Evolutionary conservation across 176 grass and related monocot genomes (phyloP).

Genomic region (Dactylis glomerata): DNA sequence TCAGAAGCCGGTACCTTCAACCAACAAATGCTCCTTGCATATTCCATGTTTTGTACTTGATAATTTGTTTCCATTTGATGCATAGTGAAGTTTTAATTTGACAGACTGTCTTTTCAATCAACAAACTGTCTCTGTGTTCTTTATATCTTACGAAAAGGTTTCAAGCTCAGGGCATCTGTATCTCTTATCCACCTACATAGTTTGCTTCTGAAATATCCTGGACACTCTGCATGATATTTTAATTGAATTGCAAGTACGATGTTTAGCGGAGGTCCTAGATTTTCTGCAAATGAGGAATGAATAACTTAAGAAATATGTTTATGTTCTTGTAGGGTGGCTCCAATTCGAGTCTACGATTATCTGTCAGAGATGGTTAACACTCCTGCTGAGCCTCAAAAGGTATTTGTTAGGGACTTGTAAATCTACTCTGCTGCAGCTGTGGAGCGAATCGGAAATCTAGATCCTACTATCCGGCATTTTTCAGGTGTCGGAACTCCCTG

Average conservation of each 20-base stretch:
- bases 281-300: neutral
- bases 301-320: constrained; percentile 31
- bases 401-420: constrained; percentile 28
- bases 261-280: neutral
- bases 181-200: neutral
- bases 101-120: neutral
- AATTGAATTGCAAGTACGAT: neutral
- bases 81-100: constrained; percentile 9
- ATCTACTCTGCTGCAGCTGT: neutral
- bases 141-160: neutral
- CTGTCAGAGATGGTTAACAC: constrained; percentile 27
- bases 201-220: constrained; percentile 3
- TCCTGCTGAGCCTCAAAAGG: constrained; percentile 16
- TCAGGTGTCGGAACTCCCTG: neutral
- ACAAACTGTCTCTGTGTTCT: neutral
- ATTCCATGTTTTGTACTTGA: neutral
- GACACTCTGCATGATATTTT: neutral
- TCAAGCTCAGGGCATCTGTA: neutral
- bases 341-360: constrained; percentile 42
- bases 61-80: neutral
- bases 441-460: neutral
- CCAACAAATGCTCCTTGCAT: neutral
- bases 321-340: constrained; percentile 46
- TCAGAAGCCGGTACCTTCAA: neutral
- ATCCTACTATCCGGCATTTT: constrained; percentile 3